A percentile compares a stretch with the other conserved stretches of the same genome.
Evolutionary conservation across 2,329 filamentous ascomycete species (phyloP).

Genomic region (Alternaria brassicae): DNA sequence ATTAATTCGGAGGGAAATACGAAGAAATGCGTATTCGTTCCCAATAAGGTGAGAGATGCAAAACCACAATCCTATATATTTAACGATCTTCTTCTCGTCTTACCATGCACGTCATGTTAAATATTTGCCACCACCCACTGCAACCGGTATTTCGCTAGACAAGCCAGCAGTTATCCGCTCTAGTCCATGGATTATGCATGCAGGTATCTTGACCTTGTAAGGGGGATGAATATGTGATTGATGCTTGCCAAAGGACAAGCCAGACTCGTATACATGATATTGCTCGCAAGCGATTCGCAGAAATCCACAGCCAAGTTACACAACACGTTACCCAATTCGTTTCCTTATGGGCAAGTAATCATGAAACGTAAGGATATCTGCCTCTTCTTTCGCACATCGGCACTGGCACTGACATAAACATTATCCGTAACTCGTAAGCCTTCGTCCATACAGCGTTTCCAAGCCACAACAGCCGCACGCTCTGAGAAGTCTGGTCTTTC

Average conservation of each 20-base stretch:
- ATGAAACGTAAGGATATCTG: constrained; percentile 36
- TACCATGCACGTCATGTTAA: not conserved
- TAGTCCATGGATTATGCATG: not conserved
- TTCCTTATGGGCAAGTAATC: constrained; percentile 29
- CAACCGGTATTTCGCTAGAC: not conserved
- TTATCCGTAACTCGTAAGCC: constrained; percentile 28
- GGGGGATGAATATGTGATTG: constrained; percentile 8
- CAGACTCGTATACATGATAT: constrained; percentile 12
- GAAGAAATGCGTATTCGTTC: not conserved
- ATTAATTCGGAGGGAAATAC: not conserved
- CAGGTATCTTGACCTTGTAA: not conserved
- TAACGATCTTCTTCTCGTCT: not conserved
- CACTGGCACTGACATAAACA: constrained; percentile 25
- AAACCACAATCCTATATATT: not conserved
- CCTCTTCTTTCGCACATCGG: constrained; percentile 28
- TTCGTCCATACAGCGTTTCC: constrained; percentile 34
- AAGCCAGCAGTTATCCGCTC: not conserved
- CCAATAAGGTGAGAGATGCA: not conserved
- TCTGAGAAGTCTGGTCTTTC: constrained; percentile 15
- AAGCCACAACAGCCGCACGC: constrained; percentile 41
- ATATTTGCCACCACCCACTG: not conserved
- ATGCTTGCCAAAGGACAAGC: constrained; percentile 11
- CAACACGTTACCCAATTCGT: constrained; percentile 25
- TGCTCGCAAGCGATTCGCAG: constrained; percentile 14
- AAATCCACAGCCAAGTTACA: constrained; percentile 25